Base-by-base conservation (phyloP, 768 basidiomycete genomes). In the Amanita exitialis region DNA sequence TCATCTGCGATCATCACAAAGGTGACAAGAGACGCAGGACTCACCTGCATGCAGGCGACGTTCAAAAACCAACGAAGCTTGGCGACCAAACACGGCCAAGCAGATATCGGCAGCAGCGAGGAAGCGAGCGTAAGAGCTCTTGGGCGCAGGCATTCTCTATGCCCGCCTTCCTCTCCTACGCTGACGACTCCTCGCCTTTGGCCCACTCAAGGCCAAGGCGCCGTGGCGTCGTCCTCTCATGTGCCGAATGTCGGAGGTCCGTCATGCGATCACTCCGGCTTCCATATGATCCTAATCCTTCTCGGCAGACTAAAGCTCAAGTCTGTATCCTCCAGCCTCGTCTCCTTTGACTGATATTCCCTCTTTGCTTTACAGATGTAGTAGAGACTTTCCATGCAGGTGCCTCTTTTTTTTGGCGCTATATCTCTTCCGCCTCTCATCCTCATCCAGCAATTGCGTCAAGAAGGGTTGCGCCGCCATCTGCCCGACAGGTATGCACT, bases 171-270 rank as follows among this genome's bases (percentile, higher is more conserved):
- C 60, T 60, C 47, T 54, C 61, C 52, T 54, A 59, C 49, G 54
- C 56, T 52, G 54, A 61, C 18, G 59, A 64, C 47, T 46, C 62
- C 50, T 59, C 67, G 50, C 61, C 64, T 43, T 64, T 70, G 28
- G 67, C 68, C 23, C 62, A 63, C 39, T 64, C 67, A 34, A 66
- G 69, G 61, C 52, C 57, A 48, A 80, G 75, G 68, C 79, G 73
- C 61, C 74, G 70, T 55, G 78, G 75, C 23, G 71, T 74, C 10
- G 75, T 79, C 20, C 66, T 82, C 9, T 80, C 79, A 1, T 85
- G 83, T 64, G 80, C 81, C 6, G 83, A 85, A 64, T 85, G 83
- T 67, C 71, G 83, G 59, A 75, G 83, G 81, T 82, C 51, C 50
- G 65, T 44, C 25, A 10, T 59, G 20, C 36, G 35, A 62, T 57